phyloP scores from a whole-genome alignment of 352 stramenopile genomes.

The Globisporangium iwayamae region DNA sequence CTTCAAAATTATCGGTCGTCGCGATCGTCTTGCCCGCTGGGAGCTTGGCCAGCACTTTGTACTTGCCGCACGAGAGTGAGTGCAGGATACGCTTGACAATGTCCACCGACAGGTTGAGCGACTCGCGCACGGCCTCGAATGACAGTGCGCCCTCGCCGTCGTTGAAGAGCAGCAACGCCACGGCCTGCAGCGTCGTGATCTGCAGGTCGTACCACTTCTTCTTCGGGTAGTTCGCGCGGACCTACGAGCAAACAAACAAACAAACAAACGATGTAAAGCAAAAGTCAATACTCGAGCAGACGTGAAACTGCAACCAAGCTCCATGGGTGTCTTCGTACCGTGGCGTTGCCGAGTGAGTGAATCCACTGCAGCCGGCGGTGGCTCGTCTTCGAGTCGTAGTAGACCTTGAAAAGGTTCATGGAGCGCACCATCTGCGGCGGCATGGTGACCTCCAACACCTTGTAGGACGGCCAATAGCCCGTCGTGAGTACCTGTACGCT shows the following conservation, averaged over 20 bases:
- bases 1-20: constrained; percentile 91
- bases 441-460: constrained; percentile 94
- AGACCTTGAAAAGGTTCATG: constrained; percentile 96
- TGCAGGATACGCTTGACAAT: constrained; percentile 98
- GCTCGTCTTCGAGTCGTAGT: constrained; percentile 91
- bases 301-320: too few species aligned
- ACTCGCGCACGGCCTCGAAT: constrained; percentile 90
- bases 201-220: constrained; percentile 97
- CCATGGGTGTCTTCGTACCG: constrained; percentile 41
- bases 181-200: constrained; percentile 96
- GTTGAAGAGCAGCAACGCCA: constrained; percentile 96
- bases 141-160: constrained; percentile 75
- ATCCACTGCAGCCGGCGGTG: constrained; percentile 97
- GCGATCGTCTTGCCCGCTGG: constrained; percentile 94
- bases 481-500: constrained; percentile 98
- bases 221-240: constrained; percentile 79
- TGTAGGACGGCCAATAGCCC: constrained; percentile 98
- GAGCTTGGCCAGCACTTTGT: constrained; percentile 96
- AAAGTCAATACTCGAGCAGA: too few species aligned
- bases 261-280: too few species aligned
- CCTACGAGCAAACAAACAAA: constrained; percentile 15
- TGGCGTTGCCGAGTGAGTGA: constrained; percentile 95
- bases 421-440: constrained; percentile 92
- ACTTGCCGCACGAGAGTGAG: constrained; percentile 98
- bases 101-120: constrained; percentile 94